Base-by-base conservation (phyloP, 2,329 filamentous ascomycete species). In the Aspergillus fijiensis region DNA sequence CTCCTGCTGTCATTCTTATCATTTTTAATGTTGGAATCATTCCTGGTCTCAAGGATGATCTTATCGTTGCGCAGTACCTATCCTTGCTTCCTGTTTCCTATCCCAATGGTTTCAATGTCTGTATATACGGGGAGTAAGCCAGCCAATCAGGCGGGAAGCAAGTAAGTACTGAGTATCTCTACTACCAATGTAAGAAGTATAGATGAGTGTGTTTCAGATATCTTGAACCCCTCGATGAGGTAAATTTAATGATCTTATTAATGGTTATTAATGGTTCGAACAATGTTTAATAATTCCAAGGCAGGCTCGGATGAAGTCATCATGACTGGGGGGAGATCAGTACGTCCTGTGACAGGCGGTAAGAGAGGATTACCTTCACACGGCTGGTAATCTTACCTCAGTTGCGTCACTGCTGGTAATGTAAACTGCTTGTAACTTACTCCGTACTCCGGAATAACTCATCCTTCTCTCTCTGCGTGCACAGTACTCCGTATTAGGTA, bases 231-330 rank as follows among this genome's bases (percentile, higher is more conserved):
- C 27, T 10, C 9, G 27, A 9, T 29, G 27, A 7, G 14, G 33
- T 35, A 35, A 35, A 16, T 3, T 16, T 6, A 5, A 35, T 12
- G 33, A 12, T 35, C 33, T 35, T 16, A 11, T 35, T 14, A 35
- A 19, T 19, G 19, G 19, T 21, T 21, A 21, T 21, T 21, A 21
- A 35, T 35, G 33, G 12, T 35, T 27, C 25, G 4, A 5, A 14
- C 2, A 2, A 35, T 35, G 11, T 45, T 53, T 45, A 9, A 21
- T 45, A 45, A n/a, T 39, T 53, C 51, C 23, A 19, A 14, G 25
- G 49, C 10, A 33, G 23, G 16, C 1, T 16, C 25, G 48, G 55
- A 66, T 67, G 65, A 67, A 54, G 59, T 67, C 65, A 67, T 64
- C 14, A 55, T 65, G 58, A 58, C 54, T 29, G 11, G 49, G 10